Percentiles rank a stretch among this genome's conserved stretches.
These are phyloP conservation scores for Thalassiosira mediterranea DNA, from an alignment of 352 stramenopile genomes.

Conservation along the genomic window DNA sequence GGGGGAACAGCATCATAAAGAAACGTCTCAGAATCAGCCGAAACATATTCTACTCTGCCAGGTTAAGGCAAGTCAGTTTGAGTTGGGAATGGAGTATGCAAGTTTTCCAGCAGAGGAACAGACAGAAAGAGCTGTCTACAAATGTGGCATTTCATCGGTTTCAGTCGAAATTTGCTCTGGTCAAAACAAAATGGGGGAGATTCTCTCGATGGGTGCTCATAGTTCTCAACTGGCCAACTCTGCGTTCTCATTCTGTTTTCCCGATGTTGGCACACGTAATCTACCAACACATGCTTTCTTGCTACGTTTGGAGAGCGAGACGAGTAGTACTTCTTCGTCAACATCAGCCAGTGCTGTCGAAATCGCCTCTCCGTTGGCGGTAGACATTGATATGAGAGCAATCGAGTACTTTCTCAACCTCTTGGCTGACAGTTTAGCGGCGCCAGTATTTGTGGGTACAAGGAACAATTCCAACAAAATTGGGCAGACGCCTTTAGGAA, in stretches of 20 bases:
- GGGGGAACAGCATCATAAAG: slow-evolving; percentile 7
- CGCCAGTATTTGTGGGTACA: slow-evolving; percentile 52
- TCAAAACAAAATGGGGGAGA: neutral
- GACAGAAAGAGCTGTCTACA: slow-evolving; percentile 22
- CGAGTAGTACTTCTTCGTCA: slow-evolving; percentile 33
- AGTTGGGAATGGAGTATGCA: slow-evolving; percentile 52
- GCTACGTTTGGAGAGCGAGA: slow-evolving; percentile 54
- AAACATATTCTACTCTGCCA: slow-evolving; percentile 26
- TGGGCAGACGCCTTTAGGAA: slow-evolving; percentile 12
- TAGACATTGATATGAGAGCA: slow-evolving; percentile 54
- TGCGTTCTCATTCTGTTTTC: slow-evolving; percentile 22
- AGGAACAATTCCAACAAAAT: slow-evolving; percentile 20
- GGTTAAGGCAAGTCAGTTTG: slow-evolving; percentile 31
- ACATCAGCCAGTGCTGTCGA: slow-evolving; percentile 49
- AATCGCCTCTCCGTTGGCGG: slow-evolving; percentile 43
- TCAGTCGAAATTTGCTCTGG: slow-evolving; percentile 32
- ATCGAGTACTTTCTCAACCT: slow-evolving; percentile 52
- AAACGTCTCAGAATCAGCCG: slow-evolving; percentile 6
- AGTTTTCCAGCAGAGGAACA: neutral
- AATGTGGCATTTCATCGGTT: slow-evolving; percentile 13
- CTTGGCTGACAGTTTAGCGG: slow-evolving; percentile 46
- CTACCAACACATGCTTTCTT: slow-evolving; percentile 26
- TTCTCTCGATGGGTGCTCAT: slow-evolving; percentile 16
- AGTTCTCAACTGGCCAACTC: slow-evolving; percentile 9
- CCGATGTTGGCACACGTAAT: neutral